Evolutionary conservation across 1,284 basidiomycete genomes (phyloP), one percentile per base, ranked within the genome.

Genomic region (Pseudozyma pruni): DNA sequence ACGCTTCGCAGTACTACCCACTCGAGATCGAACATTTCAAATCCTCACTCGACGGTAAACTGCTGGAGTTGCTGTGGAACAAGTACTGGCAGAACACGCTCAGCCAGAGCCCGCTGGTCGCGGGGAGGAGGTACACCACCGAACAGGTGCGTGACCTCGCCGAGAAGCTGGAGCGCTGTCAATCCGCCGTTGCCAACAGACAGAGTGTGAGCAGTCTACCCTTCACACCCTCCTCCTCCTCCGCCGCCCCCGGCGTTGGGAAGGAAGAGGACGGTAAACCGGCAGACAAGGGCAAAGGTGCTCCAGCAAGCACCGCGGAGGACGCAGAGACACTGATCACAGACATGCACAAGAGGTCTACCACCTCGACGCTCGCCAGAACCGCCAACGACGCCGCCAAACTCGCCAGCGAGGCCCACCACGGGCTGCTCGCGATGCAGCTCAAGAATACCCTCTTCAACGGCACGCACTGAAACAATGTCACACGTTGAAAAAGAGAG

Each of bases 31-130:
- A 95, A 82, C 90, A 96, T 52, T 98, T 97, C 88, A 98, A 95
- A 83, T 91, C 89, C 17, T 89, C 87, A 34, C 84, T 94, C 40
- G 95, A 98, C 79, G 89, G 89, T 19, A 89, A 93, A 75, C 84
- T 98, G 13, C 86, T 98, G 27, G 91, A 91, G 29, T 84, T 94
- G 79, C 84, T 98, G 20, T 98, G 95, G 95, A 97, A 98, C 85
- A 98, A 98, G 85, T 98, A 98, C 79, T 99, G 95, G 95, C 92
- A 95, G 17, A 94, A 92, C 75, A 98, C 95, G 0, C 86, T 98
- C 29, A 91, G 91, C 77, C 92, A 94, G 79, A 93, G 91, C 4
- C 90, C 93, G 3, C 84, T 97, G 31, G 90, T 97, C 39, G 92
- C 92, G 38, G 96, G 96, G 77, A 90, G 92, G 38, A 90, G 90